Evolutionary conservation across 2,329 filamentous ascomycete species (phyloP).

Genomic region (Phyllosticta citriasiana): DNA sequence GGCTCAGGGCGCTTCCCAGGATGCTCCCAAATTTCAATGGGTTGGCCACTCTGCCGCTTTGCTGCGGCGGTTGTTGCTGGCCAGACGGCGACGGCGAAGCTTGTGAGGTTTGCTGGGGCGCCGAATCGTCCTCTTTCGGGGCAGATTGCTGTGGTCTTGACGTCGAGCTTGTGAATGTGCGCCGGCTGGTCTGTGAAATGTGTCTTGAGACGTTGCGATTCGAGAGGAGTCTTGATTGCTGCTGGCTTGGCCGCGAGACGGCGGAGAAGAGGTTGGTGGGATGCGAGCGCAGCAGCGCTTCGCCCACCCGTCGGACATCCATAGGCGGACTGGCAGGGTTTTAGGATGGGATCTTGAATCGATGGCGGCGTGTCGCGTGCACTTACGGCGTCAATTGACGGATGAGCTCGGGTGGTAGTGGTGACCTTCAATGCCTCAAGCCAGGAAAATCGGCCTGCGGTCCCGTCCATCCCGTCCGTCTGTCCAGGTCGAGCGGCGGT

Average conservation of each 20-base stretch:
- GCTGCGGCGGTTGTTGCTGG: not conserved
- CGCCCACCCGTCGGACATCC: conserved; percentile 21
- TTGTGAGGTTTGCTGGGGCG: conserved; percentile 1
- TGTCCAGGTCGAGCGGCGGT: not conserved
- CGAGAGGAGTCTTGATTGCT: conserved; percentile 3
- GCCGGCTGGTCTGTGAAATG: not conserved
- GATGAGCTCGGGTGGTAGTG: not conserved
- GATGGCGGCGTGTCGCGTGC: not conserved
- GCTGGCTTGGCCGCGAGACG: conserved; percentile 4
- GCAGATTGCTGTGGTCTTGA: not conserved
- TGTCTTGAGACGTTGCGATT: not conserved
- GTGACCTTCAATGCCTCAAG: not conserved
- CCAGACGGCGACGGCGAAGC: not conserved
- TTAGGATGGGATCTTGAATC: not conserved
- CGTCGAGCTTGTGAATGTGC: conserved; percentile 1
- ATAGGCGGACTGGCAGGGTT: conserved; percentile 12
- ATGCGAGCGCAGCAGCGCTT: conserved; percentile 20
- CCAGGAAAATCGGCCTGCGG: not conserved
- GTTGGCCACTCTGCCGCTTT: not conserved
- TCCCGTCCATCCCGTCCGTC: not conserved
- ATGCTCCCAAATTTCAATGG: no score
- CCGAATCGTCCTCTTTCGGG: not conserved
- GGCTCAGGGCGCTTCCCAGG: not conserved
- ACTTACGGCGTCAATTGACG: not conserved
- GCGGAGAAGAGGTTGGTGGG: conserved; percentile 11